phyloP scores from a whole-genome alignment of 345 rosid genomes.

The Lenwebbia sp. region DNA sequence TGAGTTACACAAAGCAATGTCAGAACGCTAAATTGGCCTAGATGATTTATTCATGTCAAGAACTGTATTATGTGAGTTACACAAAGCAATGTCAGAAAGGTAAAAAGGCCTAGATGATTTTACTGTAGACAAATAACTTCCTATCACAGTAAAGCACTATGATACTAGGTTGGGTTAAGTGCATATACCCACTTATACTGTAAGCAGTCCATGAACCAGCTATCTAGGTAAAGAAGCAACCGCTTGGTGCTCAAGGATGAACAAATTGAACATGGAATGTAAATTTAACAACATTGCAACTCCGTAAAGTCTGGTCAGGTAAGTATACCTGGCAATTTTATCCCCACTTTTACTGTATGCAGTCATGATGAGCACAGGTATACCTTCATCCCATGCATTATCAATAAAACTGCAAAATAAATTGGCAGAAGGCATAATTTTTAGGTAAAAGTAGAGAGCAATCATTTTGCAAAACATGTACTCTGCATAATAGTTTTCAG shows the following conservation, averaged over 20 bases:
- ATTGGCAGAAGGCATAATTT: neutral
- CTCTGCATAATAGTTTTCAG: neutral
- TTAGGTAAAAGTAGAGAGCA: neutral
- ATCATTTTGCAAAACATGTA: neutral
- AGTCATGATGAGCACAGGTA: conserved; percentile 54
- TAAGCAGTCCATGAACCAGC: neutral
- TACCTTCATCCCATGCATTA: conserved; percentile 44
- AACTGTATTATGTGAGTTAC: neutral
- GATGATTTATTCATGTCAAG: neutral
- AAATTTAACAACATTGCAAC: neutral
- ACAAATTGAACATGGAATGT: neutral
- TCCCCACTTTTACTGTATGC: conserved; percentile 72
- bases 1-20: neutral
- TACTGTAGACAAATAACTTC: neutral
- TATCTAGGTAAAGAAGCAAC: neutral
- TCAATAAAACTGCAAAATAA: conserved; percentile 61
- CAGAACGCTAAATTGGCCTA: neutral
- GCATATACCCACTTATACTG: neutral
- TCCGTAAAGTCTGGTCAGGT: neutral
- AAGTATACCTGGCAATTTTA: conserved; percentile 50
- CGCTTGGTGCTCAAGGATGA: neutral
- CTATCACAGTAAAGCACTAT: neutral
- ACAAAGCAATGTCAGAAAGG: neutral
- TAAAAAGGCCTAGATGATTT: neutral
- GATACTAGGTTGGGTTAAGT: neutral